Base-by-base conservation (phyloP, 1,139 yeast genomes). In the Protomyces arabidopsidicola region DNA sequence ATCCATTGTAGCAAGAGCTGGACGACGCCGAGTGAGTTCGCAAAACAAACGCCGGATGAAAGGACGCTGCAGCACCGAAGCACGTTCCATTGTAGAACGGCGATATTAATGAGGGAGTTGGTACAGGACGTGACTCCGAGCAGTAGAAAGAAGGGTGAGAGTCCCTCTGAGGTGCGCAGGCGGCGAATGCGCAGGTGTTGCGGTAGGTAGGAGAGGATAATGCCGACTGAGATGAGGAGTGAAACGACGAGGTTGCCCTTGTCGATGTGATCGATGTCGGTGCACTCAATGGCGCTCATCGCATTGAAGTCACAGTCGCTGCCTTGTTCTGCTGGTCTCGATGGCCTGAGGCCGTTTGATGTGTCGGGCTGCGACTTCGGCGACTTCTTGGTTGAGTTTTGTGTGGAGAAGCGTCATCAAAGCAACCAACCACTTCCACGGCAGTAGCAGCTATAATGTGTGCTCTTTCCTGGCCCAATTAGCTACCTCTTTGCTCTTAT, bases 61-160 rank as follows among this genome's bases (percentile, higher is more conserved):
- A 66, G 48, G 35, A 59, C 63, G 12, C 67, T 35, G 63, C 81
- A 78, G 69, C 81, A 78, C 12, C 68, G 67, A 27, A 75, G 69
- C 1, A 76, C 71, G 1, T 74, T 73, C 20, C 71, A 65, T 12
- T 88, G 82, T 10, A 88, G 78, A 53, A 89, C 74, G 8, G 85
- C 74, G 63, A 90, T 82, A 71, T 90, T 90, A 36, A 88, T 79
- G 54, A 86, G 74, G 0, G 95, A 86, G 69, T 87, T 83, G 14
- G 85, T 76, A 1, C 91, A 87, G 1, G 95, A 86, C 27, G 86
- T 76, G 14, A 89, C 84, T 2, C 95, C 95, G 50, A 90, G 78
- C 14, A 89, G 76, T 58, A 90, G 77, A 71, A 86, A 90, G 70
- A 82, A 80, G 9, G 91, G 88, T 1, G 93, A 86, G 35, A 90